Percentiles rank a stretch among this genome's conserved stretches.
Evolutionary conservation across 2,329 filamentous ascomycete species (phyloP).

Genomic region (Colletotrichum cordylinicola): DNA sequence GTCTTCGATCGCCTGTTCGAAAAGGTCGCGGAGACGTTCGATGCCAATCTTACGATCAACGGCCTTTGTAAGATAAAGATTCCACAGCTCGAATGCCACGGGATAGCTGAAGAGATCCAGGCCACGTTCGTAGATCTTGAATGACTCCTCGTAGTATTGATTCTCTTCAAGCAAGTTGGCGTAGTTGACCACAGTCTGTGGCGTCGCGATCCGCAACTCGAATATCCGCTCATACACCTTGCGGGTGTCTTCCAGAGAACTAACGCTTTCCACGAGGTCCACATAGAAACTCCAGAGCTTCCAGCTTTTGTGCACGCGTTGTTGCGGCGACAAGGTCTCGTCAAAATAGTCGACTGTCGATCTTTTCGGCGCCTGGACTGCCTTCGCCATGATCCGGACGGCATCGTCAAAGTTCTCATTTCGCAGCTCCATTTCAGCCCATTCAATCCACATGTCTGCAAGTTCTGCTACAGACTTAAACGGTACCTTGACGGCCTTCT

Average conservation of each 20-base stretch:
- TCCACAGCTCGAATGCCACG: conserved; percentile 98
- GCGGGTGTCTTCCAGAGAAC: conserved; percentile 87
- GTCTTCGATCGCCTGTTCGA: conserved; percentile 95
- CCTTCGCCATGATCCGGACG: conserved; percentile 95
- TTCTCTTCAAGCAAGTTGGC: conserved; percentile 94
- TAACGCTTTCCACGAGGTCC: conserved; percentile 94
- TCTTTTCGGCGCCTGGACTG: conserved; percentile 93
- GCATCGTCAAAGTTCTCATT: conserved; percentile 96
- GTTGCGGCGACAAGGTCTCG: conserved; percentile 90
- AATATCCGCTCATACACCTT: conserved; percentile 98
- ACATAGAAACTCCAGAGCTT: conserved; percentile 99
- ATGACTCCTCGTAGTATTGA: conserved; percentile 95
- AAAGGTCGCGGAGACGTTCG: conserved; percentile 90
- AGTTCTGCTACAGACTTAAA: conserved; percentile 98
- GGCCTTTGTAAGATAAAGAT: conserved; percentile 95
- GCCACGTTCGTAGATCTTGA: conserved; percentile 96
- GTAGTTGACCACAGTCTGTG: conserved; percentile 98
- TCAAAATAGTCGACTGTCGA: conserved; percentile 99
- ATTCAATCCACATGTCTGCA: conserved; percentile 98
- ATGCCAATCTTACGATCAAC: conserved; percentile 96
- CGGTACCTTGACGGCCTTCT: conserved; percentile 96
- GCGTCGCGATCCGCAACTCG: conserved; percentile 95
- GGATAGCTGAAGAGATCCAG: conserved; percentile 98
- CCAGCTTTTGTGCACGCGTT: conserved; percentile 98
- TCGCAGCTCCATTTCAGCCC: conserved; percentile 97